Conservation (phyloP, 495 filamentous ascomycete genomes). For the Sporormia fimetaria region DNA sequence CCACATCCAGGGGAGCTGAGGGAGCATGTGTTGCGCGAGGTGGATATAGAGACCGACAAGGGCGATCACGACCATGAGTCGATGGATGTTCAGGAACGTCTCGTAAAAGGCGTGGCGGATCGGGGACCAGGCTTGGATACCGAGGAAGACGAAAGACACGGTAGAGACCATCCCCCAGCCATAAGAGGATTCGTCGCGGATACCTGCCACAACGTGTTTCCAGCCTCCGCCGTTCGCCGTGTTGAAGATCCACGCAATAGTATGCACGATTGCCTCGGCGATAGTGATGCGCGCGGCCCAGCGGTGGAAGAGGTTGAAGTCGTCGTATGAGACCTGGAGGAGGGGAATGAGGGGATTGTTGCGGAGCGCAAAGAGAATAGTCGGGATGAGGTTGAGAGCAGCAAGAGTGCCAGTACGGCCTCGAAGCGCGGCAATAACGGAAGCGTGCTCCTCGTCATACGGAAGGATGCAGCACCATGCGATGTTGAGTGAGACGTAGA, state of each 20-base stretch:
- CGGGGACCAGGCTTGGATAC: constrained; percentile 41
- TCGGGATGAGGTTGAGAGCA: constrained; percentile 79
- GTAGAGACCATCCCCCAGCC: constrained; percentile 32
- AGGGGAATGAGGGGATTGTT: constrained; percentile 86
- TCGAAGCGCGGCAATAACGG: constrained; percentile 56
- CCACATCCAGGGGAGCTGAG: constrained; percentile 32
- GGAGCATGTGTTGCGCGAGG: constrained; percentile 36
- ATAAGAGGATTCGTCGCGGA: constrained; percentile 25
- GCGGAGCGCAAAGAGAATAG: constrained; percentile 76
- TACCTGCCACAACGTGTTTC: constrained; percentile 9
- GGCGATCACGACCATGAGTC: constrained; percentile 38
- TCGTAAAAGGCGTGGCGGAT: constrained; percentile 50
- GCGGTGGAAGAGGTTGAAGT: constrained; percentile 88
- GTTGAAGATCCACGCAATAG: constrained; percentile 54
- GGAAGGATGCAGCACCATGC: constrained; percentile 71
- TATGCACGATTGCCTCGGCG: constrained; percentile 65
- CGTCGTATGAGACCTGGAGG: constrained; percentile 84
- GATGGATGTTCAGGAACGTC: constrained; percentile 45
- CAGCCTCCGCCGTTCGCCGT: constrained; percentile 23
- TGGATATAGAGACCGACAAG: constrained; percentile 47
- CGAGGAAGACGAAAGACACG: constrained; percentile 39
- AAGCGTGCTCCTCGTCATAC: constrained; percentile 35
- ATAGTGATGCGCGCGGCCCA: constrained; percentile 90
- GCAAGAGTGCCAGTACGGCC: constrained; percentile 77
- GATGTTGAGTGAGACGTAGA: constrained; percentile 66